Evolutionary conservation across 1,284 basidiomycete genomes (phyloP), one percentile per base, ranked within the genome.

Genomic region (Inonotus hispidus): DNA sequence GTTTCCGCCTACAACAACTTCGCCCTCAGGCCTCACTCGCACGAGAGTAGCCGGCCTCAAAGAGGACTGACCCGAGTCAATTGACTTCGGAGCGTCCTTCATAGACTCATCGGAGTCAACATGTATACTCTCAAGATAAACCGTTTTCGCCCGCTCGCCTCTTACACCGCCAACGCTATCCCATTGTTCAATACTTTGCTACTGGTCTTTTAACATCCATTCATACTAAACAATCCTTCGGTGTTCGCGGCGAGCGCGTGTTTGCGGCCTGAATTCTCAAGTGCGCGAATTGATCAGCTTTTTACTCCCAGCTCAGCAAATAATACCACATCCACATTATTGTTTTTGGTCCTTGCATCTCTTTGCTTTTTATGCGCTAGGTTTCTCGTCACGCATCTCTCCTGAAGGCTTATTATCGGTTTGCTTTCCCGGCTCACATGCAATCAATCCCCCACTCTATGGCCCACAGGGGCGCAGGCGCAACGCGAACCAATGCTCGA

Each of bases 391-490:
- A 14, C 27, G 45, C 46, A 55, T 58, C 45, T 61, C 41, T 32
- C 29, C 21, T 46, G 46, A 61, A 43, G 46, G 52, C 39, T 54
- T 58, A 45, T 54, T 58, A 47, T 58, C 27, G 43, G 39, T 49
- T 49, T 49, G 49, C 49, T 27, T 46, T 41, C 32, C 35, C 29
- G 53, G 23, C 21, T 35, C 37, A 57, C 56, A 64, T 64, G 63
- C 63, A 64, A 64, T 43, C 63, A 25, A 41, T 64, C 49, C 63
- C 53, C 53, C 59, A 64, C 32, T 52, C 59, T 23, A 50, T 64
- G 59, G 59, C 59, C 59, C 63, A 64, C 53, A 53, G 63, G 46
- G 63, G 63, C 63, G 63, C 56, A 52, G 56, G 58, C 14, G 58
- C 58, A 39, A 53, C 61, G 16, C 59, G 63, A 35, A 58, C 59